Evolutionary conservation across 305 asterid species (phyloP), one percentile per base, ranked within the genome.

Genomic region (Fraxinus platypoda): DNA sequence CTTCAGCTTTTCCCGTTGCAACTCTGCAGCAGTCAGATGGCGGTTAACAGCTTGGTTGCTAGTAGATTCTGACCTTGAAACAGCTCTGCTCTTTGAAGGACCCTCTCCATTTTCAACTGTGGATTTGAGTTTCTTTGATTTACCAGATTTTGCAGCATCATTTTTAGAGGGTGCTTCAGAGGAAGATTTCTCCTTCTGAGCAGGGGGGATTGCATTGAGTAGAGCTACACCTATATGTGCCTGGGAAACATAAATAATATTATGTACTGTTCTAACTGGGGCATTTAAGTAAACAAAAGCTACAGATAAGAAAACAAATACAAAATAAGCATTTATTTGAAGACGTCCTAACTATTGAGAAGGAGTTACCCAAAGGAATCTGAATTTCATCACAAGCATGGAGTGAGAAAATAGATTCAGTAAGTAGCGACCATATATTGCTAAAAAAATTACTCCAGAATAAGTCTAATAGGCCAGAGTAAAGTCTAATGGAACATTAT

Each of bases 141-240:
- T 91, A 19, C 90, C 87, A 76, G 95, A 80, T 84, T 92, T 95
- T 0, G 93, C 83, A 1, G 90, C 74, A 80, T 92, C 97, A 33
- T 37, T 86, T 86, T 91, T 92, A 26, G 90, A 83, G 62, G 93
- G 82, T 87, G 91, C 86, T 81, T 86, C 93, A 70, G 92, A 79
- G 46, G 93, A 79, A 19, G 97, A 87, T 85, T 92, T 93, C 33
- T 84, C 89, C 5, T 64, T 85, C 75, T 86, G 84, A 62, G 91
- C 81, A 2, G 97, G 97, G 70, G 98, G 90, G n/a, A 93, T 85
- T 81, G 99, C 98, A 81, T 96, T 96, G 77, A 96, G 93, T 33
- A 96, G 90, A 88, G 99, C 98, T 74, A 96, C 94, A 41, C 99
- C 99, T 38, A 94, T 95, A 54, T 96, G 94, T 54, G 99, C 99